Evolutionary conservation across 208 protist genomes (phyloP).

Genomic region (Wallacemonas sp.): DNA sequence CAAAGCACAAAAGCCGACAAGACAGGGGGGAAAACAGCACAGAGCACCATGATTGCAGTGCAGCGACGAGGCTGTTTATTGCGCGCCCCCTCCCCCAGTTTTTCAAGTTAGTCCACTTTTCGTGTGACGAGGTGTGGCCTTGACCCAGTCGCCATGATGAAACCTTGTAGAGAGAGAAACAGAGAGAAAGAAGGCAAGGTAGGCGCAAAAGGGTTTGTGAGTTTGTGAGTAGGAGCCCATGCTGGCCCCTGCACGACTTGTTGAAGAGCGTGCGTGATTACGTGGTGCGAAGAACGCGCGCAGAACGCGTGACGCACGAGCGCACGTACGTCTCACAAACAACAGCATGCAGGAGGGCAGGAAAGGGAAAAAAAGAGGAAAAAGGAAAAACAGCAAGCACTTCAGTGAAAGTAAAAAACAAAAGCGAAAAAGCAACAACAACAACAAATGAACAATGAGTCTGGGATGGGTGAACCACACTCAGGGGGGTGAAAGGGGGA

Average conservation of each 20-base stretch:
- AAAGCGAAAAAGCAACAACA: conserved; percentile 14
- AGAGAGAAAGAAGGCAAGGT: neutral
- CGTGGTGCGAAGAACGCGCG: too few relatives aligned
- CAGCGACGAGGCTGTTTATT: too few relatives aligned
- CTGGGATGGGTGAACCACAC: neutral
- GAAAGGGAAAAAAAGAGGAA: conserved; percentile 9
- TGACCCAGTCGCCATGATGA: too few relatives aligned
- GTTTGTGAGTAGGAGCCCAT: conserved; percentile 10
- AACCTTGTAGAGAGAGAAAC: conserved; percentile 4
- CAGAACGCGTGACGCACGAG: too few relatives aligned
- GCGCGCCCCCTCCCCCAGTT: too few relatives aligned
- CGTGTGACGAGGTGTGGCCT: neutral
- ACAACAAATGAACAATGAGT: too few relatives aligned
- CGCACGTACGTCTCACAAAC: too few relatives aligned
- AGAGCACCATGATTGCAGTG: too few relatives aligned
- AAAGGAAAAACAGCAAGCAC: conserved; percentile 10
- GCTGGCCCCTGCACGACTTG: conserved; percentile 10
- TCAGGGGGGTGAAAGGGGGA: conserved; percentile 19
- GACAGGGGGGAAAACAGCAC: too few relatives aligned
- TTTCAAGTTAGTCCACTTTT: neutral
- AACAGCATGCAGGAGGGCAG: neutral
- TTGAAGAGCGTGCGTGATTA: too few relatives aligned
- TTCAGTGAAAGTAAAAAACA: conserved; percentile 17
- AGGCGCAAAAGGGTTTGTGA: conserved; percentile 15
- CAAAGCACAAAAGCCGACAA: too few relatives aligned